Evolutionary conservation across 177 flowering plant genomes (phyloP).

Genomic region (Vitis hybrid): DNA sequence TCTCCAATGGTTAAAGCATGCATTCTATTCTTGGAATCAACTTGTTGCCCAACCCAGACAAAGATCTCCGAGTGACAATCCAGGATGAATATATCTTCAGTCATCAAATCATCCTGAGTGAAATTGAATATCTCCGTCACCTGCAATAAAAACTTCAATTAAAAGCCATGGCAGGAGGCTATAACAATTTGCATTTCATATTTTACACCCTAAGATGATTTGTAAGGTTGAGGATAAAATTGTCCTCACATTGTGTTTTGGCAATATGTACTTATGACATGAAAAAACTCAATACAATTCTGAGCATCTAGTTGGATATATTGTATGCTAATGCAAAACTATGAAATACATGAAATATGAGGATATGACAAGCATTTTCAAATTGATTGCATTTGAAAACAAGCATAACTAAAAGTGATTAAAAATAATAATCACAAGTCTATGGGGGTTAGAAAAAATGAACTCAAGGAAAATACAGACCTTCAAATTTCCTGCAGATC

Average conservation of each 20-base stretch:
- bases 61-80: constrained; percentile 87
- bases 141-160: constrained; percentile 39
- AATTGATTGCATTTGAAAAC: neutral
- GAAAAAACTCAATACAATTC: no score
- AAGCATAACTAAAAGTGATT: neutral
- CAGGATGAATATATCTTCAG: constrained; percentile 88
- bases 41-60: constrained; percentile 94
- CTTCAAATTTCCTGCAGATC: constrained; percentile 73
- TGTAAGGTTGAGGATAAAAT: neutral
- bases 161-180: neutral
- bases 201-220: neutral
- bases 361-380: no score
- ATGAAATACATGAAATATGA: neutral
- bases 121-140: constrained; percentile 85
- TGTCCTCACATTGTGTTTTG: no score
- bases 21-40: constrained; percentile 55
- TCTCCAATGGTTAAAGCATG: constrained; percentile 81
- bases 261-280: no score
- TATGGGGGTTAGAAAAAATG: constrained; percentile 6
- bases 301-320: no score
- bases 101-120: constrained; percentile 96
- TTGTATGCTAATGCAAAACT: neutral
- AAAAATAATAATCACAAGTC: neutral
- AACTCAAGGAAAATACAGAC: constrained; percentile 34
- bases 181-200: no score